These are phyloP conservation scores for Pythium grandisporangium DNA, from an alignment of 352 stramenopile genomes.

Conservation along the genomic window DNA sequence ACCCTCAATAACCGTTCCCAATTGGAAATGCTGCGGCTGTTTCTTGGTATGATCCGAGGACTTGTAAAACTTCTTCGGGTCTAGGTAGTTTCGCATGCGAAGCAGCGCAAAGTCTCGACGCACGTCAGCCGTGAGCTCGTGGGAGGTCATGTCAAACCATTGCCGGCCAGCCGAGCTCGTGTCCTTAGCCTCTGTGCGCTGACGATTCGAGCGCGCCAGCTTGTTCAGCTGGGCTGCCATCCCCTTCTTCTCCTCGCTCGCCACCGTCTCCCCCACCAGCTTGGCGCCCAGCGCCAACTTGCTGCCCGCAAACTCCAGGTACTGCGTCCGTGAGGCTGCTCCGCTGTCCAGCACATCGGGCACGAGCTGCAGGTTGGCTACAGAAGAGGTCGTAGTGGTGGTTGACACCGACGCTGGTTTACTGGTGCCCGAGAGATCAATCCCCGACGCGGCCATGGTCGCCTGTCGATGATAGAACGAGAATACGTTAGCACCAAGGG, in stretches of 20 bases:
- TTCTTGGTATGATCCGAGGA: constrained; percentile 75
- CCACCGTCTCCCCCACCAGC: constrained; percentile 28
- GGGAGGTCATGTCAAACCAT: constrained; percentile 90
- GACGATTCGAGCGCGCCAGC: constrained; percentile 29
- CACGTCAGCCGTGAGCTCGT: constrained; percentile 83
- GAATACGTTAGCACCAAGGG: no score
- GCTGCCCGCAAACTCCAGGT: constrained; percentile 33
- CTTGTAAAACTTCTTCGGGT: constrained; percentile 98
- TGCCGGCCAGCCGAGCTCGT: constrained; percentile 57
- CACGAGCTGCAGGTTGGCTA: constrained; percentile 6
- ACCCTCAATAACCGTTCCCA: constrained; percentile 90
- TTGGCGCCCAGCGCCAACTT: constrained; percentile 22
- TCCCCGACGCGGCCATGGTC: constrained; percentile 13
- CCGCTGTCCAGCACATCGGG: constrained; percentile 51
- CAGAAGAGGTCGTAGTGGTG: background rate
- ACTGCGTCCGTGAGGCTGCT: constrained; percentile 30
- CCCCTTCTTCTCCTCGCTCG: constrained; percentile 35
- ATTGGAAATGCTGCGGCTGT: constrained; percentile 86
- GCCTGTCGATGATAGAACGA: constrained; percentile 11
- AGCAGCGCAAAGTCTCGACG: constrained; percentile 89
- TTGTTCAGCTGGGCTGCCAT: constrained; percentile 27
- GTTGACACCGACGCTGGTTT: background rate
- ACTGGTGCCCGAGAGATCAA: constrained; percentile 7
- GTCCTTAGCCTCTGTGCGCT: constrained; percentile 38
- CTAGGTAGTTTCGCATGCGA: constrained; percentile 92